Evolutionary conservation across 257 asterid genomes (phyloP), one percentile per base, ranked within the genome.

Genomic region (Hygrophila difformis): DNA sequence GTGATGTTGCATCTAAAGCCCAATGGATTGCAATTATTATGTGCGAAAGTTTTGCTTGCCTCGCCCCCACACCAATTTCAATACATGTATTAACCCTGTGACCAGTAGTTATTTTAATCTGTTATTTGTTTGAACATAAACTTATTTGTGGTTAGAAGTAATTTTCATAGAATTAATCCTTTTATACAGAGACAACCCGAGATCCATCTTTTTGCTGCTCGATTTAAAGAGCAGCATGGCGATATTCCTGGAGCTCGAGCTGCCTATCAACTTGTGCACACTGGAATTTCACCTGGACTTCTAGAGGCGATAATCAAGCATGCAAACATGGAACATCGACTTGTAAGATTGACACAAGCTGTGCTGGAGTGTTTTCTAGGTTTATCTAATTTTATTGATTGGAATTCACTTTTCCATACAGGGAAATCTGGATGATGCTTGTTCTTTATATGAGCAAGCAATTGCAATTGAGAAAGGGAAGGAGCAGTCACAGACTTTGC

Each of bases 211-310:
- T 91, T 91, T 62, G 80, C 94, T 65, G 97, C 96, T 49, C 75
- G 85, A 49, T 83, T 91, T 60, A 78, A 72, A 48, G 99, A 86
- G 72, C 92, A 86, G 60, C 94, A 70, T 51, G 81, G 69, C 12
- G 96, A 91, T 60, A 66, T 83, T 36, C 59, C 87, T 18, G 95
- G 94, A 62, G 97, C 99, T 43, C 85, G 79, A 28, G 84, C 95
- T 64, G 77, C 99, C 39, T 91, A 82, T 73, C 95, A 82, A 63
- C 88, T 75, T 51, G 94, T 91, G 58, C 99, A 91, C 55, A 55
- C 86, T 51, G 97, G 82, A 67, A 82, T 86, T 63, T 75, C 99
- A 36, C 99, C 95, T 16, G 99, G 99, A 40, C 99, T 86, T 60
- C 64, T 86, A 29, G 99, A 82, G 75, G 99, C 99, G 1, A 81